A percentile compares a stretch with the other conserved stretches of the same genome.
Evolutionary conservation across 75 land plant species (phyloP).

Genomic region (Cupressus sempervirens): DNA sequence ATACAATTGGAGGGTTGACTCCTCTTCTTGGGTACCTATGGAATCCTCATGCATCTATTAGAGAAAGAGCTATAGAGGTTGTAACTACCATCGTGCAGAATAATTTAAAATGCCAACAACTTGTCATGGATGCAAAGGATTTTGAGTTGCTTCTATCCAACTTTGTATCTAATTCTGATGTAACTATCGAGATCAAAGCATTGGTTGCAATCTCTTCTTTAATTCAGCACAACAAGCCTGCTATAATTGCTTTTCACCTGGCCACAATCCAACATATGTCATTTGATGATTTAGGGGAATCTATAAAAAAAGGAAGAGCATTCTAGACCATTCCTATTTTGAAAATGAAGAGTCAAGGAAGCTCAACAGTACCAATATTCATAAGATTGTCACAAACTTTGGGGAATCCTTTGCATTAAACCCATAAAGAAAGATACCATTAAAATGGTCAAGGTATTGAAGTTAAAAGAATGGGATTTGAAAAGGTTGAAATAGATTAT

Average conservation of each 20-base stretch:
- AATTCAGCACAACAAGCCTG: constrained; percentile 86
- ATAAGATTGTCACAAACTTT: too few species aligned
- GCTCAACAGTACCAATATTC: too few species aligned
- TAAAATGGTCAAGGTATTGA: too few species aligned
- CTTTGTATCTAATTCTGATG: constrained; percentile 74
- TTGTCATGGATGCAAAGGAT: constrained; percentile 91
- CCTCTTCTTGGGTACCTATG: constrained; percentile 81
- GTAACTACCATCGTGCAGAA: constrained; percentile 94
- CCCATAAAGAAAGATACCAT: too few species aligned
- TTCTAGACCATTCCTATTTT: too few species aligned
- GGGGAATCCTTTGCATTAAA: too few species aligned
- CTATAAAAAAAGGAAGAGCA: constrained; percentile 80
- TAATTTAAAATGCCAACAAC: constrained; percentile 87
- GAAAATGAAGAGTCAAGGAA: too few species aligned
- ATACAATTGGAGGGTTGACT: constrained; percentile 82
- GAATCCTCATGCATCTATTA: constrained; percentile 61
- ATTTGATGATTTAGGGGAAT: constrained; percentile 69
- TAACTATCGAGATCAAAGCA: constrained; percentile 77
- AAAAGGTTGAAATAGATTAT: too few species aligned
- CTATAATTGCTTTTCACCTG: constrained; percentile 67
- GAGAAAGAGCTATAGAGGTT: constrained; percentile 97
- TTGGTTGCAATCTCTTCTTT: constrained; percentile 95
- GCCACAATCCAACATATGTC: constrained; percentile 59
- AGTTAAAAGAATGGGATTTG: too few species aligned
- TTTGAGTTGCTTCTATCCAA: constrained; percentile 73